These are phyloP conservation scores for Plectosphaerella sp. DNA, from an alignment of 2,329 filamentous ascomycete genomes.

Conservation along the genomic window DNA sequence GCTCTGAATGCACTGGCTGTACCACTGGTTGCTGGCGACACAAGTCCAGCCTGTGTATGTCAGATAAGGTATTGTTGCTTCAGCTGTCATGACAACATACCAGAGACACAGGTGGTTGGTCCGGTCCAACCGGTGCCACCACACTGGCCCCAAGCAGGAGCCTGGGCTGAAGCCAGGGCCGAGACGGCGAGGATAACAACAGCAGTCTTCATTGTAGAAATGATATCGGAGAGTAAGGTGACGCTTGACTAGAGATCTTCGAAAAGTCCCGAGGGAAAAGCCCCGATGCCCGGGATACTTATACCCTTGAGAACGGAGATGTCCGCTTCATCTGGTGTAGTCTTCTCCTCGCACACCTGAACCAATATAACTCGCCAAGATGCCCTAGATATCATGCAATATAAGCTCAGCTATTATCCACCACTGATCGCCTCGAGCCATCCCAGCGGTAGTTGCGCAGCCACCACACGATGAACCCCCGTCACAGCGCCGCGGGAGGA, in stretches of 20 bases:
- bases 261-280: background rate
- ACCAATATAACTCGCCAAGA: no score
- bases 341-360: background rate
- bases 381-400: background rate
- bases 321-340: no score
- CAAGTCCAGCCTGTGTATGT: conserved; percentile 13
- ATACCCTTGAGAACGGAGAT: background rate
- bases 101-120: conserved; percentile 12
- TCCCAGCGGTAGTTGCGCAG: background rate
- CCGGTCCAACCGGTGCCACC: conserved; percentile 15
- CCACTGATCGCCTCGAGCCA: background rate
- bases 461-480: background rate
- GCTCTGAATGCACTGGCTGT: conserved; percentile 18
- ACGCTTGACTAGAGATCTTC: background rate
- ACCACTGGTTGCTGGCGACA: conserved; percentile 19
- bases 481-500: background rate
- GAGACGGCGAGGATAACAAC: conserved; percentile 2
- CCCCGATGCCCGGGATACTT: background rate
- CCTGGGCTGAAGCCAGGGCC: background rate
- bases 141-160: conserved; percentile 29
- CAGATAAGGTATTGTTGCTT: background rate
- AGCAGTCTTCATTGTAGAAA: background rate
- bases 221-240: background rate
- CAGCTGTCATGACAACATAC: conserved; percentile 11
- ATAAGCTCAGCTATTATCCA: background rate